These are phyloP conservation scores for Cardiosporidium cionae DNA, from an alignment of 169 alveolate genomes.

Conservation along the genomic window DNA sequence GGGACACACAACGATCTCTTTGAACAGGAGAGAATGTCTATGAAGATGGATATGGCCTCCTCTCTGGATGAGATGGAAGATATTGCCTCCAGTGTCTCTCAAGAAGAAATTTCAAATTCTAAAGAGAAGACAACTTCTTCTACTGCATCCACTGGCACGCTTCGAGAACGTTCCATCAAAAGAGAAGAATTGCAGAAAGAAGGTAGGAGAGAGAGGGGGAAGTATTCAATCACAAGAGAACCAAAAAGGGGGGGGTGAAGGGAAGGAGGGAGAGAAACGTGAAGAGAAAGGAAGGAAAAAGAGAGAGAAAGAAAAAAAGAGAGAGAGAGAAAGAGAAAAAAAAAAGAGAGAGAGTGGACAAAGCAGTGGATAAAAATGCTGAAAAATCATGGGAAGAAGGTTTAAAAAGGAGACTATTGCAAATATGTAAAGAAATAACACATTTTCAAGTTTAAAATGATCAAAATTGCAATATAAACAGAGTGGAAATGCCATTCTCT, in stretches of 20 bases:
- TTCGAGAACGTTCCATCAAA: too few relatives aligned
- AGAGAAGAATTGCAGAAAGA: background rate
- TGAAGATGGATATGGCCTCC: too few relatives aligned
- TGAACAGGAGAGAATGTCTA: background rate
- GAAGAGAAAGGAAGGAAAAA: background rate
- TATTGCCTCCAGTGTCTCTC: too few relatives aligned
- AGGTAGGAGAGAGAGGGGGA: background rate
- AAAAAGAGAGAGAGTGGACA: background rate
- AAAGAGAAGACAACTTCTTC: too few relatives aligned
- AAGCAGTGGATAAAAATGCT: background rate
- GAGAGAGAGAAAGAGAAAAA: background rate
- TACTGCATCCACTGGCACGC: too few relatives aligned
- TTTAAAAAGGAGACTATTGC: background rate
- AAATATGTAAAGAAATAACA: too few relatives aligned
- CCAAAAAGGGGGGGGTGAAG: background rate
- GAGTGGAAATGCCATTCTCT: too few relatives aligned
- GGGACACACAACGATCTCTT: background rate
- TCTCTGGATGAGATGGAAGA: too few relatives aligned
- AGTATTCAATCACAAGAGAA: background rate
- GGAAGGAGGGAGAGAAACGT: background rate
- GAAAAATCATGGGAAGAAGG: too few relatives aligned
- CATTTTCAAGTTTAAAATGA: too few relatives aligned
- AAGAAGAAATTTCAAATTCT: too few relatives aligned
- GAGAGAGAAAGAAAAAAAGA: background rate
- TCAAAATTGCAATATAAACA: too few relatives aligned